phyloP scores from a whole-genome alignment of 208 protist species.

The Wallacemonas sp. region DNA sequence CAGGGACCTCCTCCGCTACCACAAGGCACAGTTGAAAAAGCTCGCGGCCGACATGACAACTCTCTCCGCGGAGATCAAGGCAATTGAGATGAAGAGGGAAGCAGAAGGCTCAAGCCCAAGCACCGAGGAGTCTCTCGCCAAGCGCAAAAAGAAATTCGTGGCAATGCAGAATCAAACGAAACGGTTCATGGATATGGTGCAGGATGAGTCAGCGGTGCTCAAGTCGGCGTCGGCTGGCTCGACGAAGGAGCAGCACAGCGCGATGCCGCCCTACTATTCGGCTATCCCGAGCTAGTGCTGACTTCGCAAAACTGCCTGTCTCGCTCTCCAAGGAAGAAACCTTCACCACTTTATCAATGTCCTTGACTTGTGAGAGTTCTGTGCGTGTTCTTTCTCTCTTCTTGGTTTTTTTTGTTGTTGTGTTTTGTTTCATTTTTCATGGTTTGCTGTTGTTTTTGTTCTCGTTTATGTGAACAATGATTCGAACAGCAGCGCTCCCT shows the following conservation, averaged over 20 bases:
- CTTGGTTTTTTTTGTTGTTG: constrained; percentile 16
- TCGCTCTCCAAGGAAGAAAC: background rate
- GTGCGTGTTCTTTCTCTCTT: background rate
- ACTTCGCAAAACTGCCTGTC: background rate
- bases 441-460: constrained; percentile 13
- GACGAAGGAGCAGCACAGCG: background rate
- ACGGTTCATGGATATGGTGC: constrained; percentile 21
- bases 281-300: background rate
- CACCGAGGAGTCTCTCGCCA: background rate
- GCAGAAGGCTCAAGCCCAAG: background rate
- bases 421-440: constrained; percentile 10
- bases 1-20: constrained; percentile 23
- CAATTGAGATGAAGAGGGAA: background rate
- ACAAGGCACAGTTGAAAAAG: constrained; percentile 12
- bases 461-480: background rate
- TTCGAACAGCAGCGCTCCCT: no score
- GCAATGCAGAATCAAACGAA: background rate
- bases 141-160: constrained; percentile 2
- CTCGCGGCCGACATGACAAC: background rate
- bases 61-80: background rate
- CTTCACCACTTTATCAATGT: background rate
- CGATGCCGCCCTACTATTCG: constrained; percentile 24
- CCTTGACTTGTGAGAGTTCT: background rate
- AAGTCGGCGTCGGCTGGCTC: background rate
- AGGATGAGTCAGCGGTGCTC: constrained; percentile 24